Evolutionary conservation across 495 filamentous ascomycete genomes (phyloP), one percentile per base, ranked within the genome.

Genomic region (Penicillium dipodomyicola): DNA sequence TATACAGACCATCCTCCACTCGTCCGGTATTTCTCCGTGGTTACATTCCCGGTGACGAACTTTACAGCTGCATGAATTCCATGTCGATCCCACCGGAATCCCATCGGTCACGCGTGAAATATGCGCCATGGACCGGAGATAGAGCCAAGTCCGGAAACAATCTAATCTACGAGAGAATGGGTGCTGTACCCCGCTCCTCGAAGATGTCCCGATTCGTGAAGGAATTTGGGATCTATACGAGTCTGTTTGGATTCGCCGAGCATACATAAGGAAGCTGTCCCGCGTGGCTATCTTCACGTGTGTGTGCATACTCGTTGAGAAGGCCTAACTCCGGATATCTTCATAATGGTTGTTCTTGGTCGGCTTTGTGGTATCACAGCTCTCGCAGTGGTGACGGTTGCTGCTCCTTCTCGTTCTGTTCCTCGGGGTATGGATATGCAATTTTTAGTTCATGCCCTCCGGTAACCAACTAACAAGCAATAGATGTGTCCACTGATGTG

Each of bases 401-500:
- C 70, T 54, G 67, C 63, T 43, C 72, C 70, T 11, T 54, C 62
- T 22, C 54, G 52, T 25, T 48, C 61, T 14, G 41, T 61, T 29
- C 57, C 62, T 60, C 64, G 70, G 59, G 70, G 72, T 73, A 65
- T 48, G 59, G 5, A 49, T 20, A 49, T 25, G n/a, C 19, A 10
- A 49, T 51, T 20, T 22, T 30, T 20, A 17, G 5, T 30, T 5
- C 4, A n/a, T 17, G 25, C 20, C 0, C 17, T 20, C n/a, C 42
- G 15, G 54, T 60, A 29, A 61, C 30, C 10, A 33, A 33, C 52
- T 12, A 11, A 54, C 11, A 32, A 33, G 11, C 20, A 39, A 29
- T 19, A 74, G 73, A 67, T 56, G 68, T 77, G 47, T 69, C 72
- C 3, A 39, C 64, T 9, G 49, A 56, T 25, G 60, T 64, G 23